Evolutionary conservation across 2,329 filamentous ascomycete species (phyloP), one percentile per base, ranked within the genome.

Genomic region (Monosporascus cannonballus): DNA sequence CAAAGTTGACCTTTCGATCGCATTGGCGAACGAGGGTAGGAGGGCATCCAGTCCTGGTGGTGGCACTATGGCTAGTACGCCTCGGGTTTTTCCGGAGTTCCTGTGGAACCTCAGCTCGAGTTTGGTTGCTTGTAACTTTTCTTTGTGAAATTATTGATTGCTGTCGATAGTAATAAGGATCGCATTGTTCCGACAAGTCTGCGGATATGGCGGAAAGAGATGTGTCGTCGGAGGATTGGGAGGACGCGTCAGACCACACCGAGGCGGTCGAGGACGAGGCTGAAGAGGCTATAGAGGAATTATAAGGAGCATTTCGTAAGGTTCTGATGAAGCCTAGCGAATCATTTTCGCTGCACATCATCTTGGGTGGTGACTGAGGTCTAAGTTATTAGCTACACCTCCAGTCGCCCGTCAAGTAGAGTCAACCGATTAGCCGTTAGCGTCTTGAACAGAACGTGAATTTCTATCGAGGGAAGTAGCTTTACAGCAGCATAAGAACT

Each of bases 1-100:
- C 93, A 68, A 97, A 96, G 53, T 88, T 92, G 68, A 90, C 83
- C 78, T 96, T 96, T 68, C 92, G 89, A 74, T 96, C 91, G 66
- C 85, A 84, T 76, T 96, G 92, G 65, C 92, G 87, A 58, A 92
- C 79, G 59, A 96, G 81, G 54, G 86, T 74, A 48, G 93, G 90
- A 63, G 89, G 87, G 63, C 81, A 79, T 62, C 81, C 80, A 60
- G 81, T 72, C 63, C 80, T 77, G 54, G 77, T 71, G 52, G 77
- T 76, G 34, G 78, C 71, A 56, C 81, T 80, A 57, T 73, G 75
- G 53, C 74, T 77, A 49, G 78, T 81, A 57, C 80, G 77, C 55
- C 82, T 76, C 9, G 83, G 81, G 59, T 87, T 83, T 64, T 85
- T 84, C 57, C 86, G 83, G 64, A 85, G 75, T 62, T 86, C 82